Conservation (phyloP, 148 eudicot species). For the Vaccinium macrocarpon region DNA sequence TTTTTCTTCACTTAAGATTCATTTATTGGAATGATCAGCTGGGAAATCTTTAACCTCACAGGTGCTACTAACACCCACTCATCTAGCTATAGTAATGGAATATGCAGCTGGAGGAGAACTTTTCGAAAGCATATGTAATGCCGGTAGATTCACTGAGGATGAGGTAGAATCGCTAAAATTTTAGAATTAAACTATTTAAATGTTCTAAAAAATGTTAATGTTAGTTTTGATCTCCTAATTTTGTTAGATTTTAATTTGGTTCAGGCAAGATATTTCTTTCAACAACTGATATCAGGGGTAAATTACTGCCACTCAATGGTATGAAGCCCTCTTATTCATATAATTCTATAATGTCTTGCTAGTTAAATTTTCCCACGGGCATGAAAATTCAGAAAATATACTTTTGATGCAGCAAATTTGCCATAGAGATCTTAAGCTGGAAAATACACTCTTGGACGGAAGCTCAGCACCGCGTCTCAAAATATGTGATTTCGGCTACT, state of each 20-base stretch:
- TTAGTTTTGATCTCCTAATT: slow-evolving; percentile 1
- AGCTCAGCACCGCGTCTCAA: slow-evolving; percentile 62
- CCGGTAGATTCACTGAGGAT: slow-evolving; percentile 57
- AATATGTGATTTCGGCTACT: slow-evolving; percentile 72
- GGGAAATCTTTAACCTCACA: slow-evolving; percentile 9
- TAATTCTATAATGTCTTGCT: not conserved
- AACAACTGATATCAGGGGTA: slow-evolving; percentile 65
- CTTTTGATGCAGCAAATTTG: slow-evolving; percentile 46
- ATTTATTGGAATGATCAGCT: not conserved
- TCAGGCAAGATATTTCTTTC: slow-evolving; percentile 60
- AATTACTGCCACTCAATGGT: slow-evolving; percentile 65
- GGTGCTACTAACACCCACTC: slow-evolving; percentile 66
- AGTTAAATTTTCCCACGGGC: not conserved
- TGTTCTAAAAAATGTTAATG: not conserved
- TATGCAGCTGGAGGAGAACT: slow-evolving; percentile 74
- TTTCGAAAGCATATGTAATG: slow-evolving; percentile 45
- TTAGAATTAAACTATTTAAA: not conserved
- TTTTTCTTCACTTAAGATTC: not conserved
- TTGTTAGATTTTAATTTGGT: not conserved
- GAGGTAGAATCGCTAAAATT: slow-evolving; percentile 34
- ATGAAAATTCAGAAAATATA: not conserved
- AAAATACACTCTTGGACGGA: slow-evolving; percentile 64
- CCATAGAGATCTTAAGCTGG: slow-evolving; percentile 69
- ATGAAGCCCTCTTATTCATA: not conserved
- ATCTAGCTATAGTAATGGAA: slow-evolving; percentile 66